Conservation (phyloP, 805 yeast genomes). For the Diddensiella transvaalensis region DNA sequence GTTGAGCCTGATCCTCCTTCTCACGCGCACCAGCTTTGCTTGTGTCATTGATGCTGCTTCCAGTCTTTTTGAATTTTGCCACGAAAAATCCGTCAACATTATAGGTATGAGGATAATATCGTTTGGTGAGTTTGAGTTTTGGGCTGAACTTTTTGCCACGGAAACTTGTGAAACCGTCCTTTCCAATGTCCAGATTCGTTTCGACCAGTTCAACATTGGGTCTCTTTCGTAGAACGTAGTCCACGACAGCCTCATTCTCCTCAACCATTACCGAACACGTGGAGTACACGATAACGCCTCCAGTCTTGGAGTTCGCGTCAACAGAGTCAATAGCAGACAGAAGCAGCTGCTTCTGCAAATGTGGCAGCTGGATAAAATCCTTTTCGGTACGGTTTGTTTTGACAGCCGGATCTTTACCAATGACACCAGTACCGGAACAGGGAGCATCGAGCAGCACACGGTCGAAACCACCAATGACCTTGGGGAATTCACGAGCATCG, state of each 20-base stretch:
- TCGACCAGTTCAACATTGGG: conserved; percentile 95
- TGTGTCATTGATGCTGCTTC: conserved; percentile 78
- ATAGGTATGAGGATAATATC: conserved; percentile 97
- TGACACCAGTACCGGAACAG: conserved; percentile 99
- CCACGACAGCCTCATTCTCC: conserved; percentile 98
- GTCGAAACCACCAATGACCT: conserved; percentile 97
- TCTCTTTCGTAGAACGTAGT: conserved; percentile 91
- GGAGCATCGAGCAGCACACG: conserved; percentile 96
- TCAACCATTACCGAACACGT: conserved; percentile 98
- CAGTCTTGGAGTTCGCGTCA: conserved; percentile 85
- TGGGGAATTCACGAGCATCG: conserved; percentile 98
- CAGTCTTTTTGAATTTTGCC: conserved; percentile 91
- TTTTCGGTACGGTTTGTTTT: conserved; percentile 91
- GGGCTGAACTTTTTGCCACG: conserved; percentile 90
- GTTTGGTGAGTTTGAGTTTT: conserved; percentile 73
- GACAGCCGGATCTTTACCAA: conserved; percentile 93
- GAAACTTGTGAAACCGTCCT: conserved; percentile 89
- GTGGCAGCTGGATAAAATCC: conserved; percentile 95
- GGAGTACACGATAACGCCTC: conserved; percentile 93
- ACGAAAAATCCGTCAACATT: conserved; percentile 98
- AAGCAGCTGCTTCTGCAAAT: conserved; percentile 88
- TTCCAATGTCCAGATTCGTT: conserved; percentile 88
- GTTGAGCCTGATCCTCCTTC: conserved; percentile 76
- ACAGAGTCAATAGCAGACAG: conserved; percentile 96
- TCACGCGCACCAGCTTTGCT: conserved; percentile 86